A percentile compares a stretch with the other conserved stretches of the same genome.
Conservation (phyloP, 1,284 basidiomycete species). For the Volvariella surrecta region DNA sequence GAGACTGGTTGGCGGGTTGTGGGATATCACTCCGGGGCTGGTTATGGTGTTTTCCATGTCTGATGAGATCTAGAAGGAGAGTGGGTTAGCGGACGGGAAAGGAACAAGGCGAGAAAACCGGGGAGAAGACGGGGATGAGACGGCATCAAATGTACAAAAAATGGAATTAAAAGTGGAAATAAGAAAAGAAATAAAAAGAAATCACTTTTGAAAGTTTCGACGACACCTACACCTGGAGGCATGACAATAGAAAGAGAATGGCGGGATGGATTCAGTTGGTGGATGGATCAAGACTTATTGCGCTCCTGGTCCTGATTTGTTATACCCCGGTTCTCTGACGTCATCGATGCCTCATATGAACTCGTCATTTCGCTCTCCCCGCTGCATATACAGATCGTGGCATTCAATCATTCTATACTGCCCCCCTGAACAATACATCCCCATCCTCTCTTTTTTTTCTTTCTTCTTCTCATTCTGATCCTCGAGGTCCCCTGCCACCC, state of each 20-base stretch:
- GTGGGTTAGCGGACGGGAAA: too few relatives aligned
- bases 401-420: too few relatives aligned
- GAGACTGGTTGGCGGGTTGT: constrained; percentile 20
- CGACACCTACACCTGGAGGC: constrained; percentile 40
- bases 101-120: too few relatives aligned
- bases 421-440: too few relatives aligned
- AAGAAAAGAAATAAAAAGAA: constrained; percentile 10
- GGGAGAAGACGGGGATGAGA: too few relatives aligned
- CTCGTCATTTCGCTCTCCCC: too few relatives aligned
- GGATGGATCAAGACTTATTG: not conserved
- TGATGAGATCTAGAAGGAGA: constrained; percentile 63
- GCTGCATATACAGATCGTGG: too few relatives aligned
- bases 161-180: too few relatives aligned
- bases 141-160: too few relatives aligned
- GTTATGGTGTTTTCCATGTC: constrained; percentile 74
- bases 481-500: too few relatives aligned
- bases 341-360: constrained; percentile 5
- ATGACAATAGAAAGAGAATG: constrained; percentile 14
- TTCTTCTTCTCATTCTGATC: too few relatives aligned
- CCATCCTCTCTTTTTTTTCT: too few relatives aligned
- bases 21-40: constrained; percentile 24
- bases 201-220: constrained; percentile 69
- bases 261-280: not conserved
- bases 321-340: constrained; percentile 4
- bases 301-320: not conserved